phyloP scores from a whole-genome alignment of 169 alveolate species.

The Cryptosporidium andersoni region DNA sequence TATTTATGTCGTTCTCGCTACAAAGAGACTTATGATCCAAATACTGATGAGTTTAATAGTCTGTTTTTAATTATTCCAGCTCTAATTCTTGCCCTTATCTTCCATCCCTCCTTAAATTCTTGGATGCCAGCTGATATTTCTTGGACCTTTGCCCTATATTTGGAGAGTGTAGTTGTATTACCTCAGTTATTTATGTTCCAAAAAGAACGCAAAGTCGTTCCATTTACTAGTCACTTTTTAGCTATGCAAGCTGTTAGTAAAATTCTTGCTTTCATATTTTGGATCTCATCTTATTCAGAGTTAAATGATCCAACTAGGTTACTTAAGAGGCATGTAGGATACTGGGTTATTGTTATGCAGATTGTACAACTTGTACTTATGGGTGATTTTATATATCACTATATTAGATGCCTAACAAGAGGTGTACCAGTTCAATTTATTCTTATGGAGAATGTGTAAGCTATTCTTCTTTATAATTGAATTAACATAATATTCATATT shows the following conservation, averaged over 20 bases:
- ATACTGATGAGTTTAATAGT: slow-evolving; percentile 82
- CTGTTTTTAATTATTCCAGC: slow-evolving; percentile 83
- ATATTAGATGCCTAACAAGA: slow-evolving; percentile 84
- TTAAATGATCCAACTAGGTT: slow-evolving; percentile 79
- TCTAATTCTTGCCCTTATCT: slow-evolving; percentile 83
- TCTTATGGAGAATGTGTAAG: slow-evolving; percentile 83
- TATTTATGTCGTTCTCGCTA: slow-evolving; percentile 83
- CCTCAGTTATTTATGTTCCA: slow-evolving; percentile 92
- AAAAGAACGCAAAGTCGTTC: slow-evolving; percentile 87
- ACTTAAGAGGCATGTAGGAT: slow-evolving; percentile 87
- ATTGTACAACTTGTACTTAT: slow-evolving; percentile 85
- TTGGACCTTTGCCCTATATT: slow-evolving; percentile 92
- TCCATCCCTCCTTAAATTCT: slow-evolving; percentile 91
- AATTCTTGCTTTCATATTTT: slow-evolving; percentile 87
- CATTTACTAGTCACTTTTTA: slow-evolving; percentile 91
- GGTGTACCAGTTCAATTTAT: slow-evolving; percentile 86
- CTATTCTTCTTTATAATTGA: too few relatives aligned
- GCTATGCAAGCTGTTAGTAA: slow-evolving; percentile 91
- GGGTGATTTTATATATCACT: slow-evolving; percentile 89
- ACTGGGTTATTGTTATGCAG: slow-evolving; percentile 87
- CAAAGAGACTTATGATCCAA: slow-evolving; percentile 83
- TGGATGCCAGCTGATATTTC: slow-evolving; percentile 86
- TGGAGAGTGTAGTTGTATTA: slow-evolving; percentile 89
- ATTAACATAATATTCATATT: not conserved
- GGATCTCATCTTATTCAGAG: slow-evolving; percentile 90